Base-by-base conservation (phyloP, 176 grass and related monocot species). In the Chloris gayana region DNA sequence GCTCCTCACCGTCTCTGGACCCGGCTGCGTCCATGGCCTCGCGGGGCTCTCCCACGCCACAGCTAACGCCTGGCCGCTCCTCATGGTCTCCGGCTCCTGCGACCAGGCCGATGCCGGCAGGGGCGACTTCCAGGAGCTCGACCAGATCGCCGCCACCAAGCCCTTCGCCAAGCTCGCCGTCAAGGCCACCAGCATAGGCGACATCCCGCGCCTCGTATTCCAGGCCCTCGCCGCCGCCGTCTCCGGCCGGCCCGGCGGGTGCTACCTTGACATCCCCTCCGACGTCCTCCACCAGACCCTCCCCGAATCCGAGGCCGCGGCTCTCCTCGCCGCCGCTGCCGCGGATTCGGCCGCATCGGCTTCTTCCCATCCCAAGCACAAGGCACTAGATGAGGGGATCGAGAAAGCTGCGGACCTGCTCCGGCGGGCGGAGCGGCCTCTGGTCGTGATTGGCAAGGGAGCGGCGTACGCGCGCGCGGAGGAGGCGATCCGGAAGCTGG, bases 71-170 rank as follows among this genome's bases (percentile, higher is more conserved):
- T 98, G 96, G 96, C 92, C 90, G 9, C 80, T 89, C 45, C 84
- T 98, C 72, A 93, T 98, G 92, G 70, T 95, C 84, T 98, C 96
- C 17, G 90, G 92, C 35, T 98, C 96, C 38, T 98, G 92, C 86
- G 79, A 85, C 74, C 92, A 98, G 74, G 9, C 82, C 14, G 92
- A 98, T 63, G 80, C 81, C 60, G 92, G 92, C 26, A 85, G 72
- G 87, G 96, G 96, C 25, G 92, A 98, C 67, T 98, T 98, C 83
- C 90, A 98, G 92, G 96, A 98, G 85, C 82, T 98, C 64, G 96
- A 98, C 41, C 96, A 98, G 88, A 77, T 95, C 68, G 84, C 88
- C 11, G 86, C 90, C 19, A 89, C 91, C 64, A 89, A 77, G 75
- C 92, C 96, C 31, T 98, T 98, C 72, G 82, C 82, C 47, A 98